Conservation (phyloP, 805 yeast genomes). For the Candida cerambycidarum region DNA sequence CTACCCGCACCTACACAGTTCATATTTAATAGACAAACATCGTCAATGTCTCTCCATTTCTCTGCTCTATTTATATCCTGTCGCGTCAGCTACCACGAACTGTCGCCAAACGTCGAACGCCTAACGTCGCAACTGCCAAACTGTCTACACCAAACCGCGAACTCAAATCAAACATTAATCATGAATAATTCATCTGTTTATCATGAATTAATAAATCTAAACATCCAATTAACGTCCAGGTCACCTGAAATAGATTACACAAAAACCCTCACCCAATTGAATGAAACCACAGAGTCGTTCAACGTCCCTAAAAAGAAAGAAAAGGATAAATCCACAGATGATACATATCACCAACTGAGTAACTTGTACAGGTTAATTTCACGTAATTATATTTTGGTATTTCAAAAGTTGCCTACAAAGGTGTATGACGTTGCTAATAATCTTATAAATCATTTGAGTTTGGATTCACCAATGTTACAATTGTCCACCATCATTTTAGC, state of each 20-base stretch:
- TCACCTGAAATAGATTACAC: slow-evolving; percentile 16
- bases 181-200: too few relatives aligned
- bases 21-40: too few relatives aligned
- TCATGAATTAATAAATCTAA: slow-evolving; percentile 7
- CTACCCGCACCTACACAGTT: too few relatives aligned
- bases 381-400: slow-evolving; percentile 24
- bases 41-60: too few relatives aligned
- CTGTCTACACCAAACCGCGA: too few relatives aligned
- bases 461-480: slow-evolving; percentile 19
- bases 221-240: slow-evolving; percentile 1
- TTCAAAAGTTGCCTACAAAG: slow-evolving; percentile 32
- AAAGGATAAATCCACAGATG: slow-evolving; percentile 11
- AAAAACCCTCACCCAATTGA: slow-evolving; percentile 22
- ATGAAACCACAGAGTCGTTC: slow-evolving; percentile 25
- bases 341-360: slow-evolving; percentile 5
- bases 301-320: slow-evolving; percentile 14
- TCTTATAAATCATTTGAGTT: slow-evolving; percentile 27
- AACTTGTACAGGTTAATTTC: slow-evolving; percentile 31
- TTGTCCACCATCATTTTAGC: slow-evolving; percentile 32
- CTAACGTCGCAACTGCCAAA: too few relatives aligned
- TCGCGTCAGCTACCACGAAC: too few relatives aligned
- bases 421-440: slow-evolving; percentile 39
- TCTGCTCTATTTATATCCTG: too few relatives aligned
- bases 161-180: too few relatives aligned
- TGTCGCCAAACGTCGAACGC: too few relatives aligned